phyloP scores from a whole-genome alignment of 768 basidiomycete species.

The Podaxis sp. region DNA sequence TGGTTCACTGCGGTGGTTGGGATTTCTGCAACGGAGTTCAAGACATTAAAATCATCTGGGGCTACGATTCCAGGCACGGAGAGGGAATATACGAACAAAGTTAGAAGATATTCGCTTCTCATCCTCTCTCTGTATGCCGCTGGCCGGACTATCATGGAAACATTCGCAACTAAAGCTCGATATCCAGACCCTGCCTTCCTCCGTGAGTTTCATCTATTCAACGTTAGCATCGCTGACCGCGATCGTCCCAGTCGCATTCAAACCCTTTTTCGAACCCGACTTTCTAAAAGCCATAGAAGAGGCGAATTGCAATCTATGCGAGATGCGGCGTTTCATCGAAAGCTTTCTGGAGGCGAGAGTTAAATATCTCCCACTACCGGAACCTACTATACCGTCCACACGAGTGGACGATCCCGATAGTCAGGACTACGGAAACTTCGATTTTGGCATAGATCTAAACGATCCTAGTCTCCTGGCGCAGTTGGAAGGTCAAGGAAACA shows the following conservation, averaged over 20 bases:
- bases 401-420: constrained; percentile 13
- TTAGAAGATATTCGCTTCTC: constrained; percentile 1
- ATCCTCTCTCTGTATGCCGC: constrained; percentile 12
- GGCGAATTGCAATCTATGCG: constrained; percentile 1
- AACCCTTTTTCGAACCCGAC: constrained; percentile 12
- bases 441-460: constrained; percentile 12
- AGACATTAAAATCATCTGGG: background rate
- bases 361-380: background rate
- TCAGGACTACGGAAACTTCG: constrained; percentile 12
- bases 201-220: background rate
- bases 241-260: constrained; percentile 7
- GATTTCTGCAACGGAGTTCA: background rate
- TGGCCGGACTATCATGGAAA: constrained; percentile 9
- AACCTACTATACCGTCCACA: background rate
- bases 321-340: constrained; percentile 14
- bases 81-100: background rate
- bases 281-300: constrained; percentile 11
- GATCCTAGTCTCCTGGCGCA: constrained; percentile 8
- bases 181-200: constrained; percentile 12
- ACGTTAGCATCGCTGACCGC: background rate
- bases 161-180: constrained; percentile 3
- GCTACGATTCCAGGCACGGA: background rate
- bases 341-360: constrained; percentile 10
- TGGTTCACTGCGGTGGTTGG: background rate
- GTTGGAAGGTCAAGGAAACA: constrained; percentile 1